Percentiles rank a stretch among this genome's conserved stretches.
phyloP scores from a whole-genome alignment of 805 yeast genomes.

The Teunomyces barrocoloradensis region DNA sequence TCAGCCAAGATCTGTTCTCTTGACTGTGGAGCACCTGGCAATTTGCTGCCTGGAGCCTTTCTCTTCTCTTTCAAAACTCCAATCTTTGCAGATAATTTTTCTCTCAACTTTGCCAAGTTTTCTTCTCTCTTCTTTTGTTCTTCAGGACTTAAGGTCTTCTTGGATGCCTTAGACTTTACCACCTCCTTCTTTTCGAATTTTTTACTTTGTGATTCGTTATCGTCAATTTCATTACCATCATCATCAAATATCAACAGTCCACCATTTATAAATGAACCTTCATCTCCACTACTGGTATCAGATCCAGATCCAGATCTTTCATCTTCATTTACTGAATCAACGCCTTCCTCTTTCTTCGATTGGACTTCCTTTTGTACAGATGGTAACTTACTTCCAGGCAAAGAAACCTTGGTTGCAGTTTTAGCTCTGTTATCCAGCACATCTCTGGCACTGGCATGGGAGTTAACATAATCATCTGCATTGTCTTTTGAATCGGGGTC shows the following conservation, averaged over 20 bases:
- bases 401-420: slow-evolving; percentile 48
- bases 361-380: slow-evolving; percentile 16
- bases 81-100: slow-evolving; percentile 76
- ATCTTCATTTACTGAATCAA: slow-evolving; percentile 11
- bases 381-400: slow-evolving; percentile 27
- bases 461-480: slow-evolving; percentile 40
- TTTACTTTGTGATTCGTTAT: slow-evolving; percentile 5
- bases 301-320: slow-evolving; percentile 17
- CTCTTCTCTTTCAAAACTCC: slow-evolving; percentile 69
- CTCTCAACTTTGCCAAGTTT: slow-evolving; percentile 66
- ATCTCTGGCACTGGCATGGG: slow-evolving; percentile 56
- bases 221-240: slow-evolving; percentile 53
- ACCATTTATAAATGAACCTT: slow-evolving; percentile 11
- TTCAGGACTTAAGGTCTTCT: slow-evolving; percentile 39
- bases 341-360: slow-evolving; percentile 14
- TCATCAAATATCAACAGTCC: slow-evolving; percentile 61
- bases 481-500: slow-evolving; percentile 58
- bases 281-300: slow-evolving; percentile 20
- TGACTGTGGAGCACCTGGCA: slow-evolving; percentile 77
- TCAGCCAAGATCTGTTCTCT: slow-evolving; percentile 76
- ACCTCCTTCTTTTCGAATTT: slow-evolving; percentile 7
- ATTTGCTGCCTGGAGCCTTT: slow-evolving; percentile 86
- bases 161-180: slow-evolving; percentile 15
- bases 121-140: slow-evolving; percentile 50
- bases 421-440: slow-evolving; percentile 54